Percentiles rank a stretch among this genome's conserved stretches.
Conservation (phyloP, 805 yeast species). For the Saccharomycopsis fermentans region DNA sequence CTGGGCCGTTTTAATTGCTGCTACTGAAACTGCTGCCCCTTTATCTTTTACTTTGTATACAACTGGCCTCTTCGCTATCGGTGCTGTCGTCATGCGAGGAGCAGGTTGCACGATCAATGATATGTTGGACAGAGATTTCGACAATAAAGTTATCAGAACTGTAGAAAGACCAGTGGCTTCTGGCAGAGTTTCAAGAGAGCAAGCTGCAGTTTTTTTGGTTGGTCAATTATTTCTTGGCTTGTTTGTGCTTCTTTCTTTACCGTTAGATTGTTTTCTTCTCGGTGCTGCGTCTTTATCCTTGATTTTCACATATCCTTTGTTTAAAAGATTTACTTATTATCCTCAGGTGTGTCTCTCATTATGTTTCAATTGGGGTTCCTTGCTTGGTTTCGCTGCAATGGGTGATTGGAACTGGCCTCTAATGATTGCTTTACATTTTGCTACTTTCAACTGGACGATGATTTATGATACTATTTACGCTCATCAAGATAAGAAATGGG, state of each 20-base stretch:
- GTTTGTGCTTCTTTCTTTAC: slow-evolving; percentile 60
- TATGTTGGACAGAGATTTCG: slow-evolving; percentile 72
- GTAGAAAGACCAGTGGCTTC: slow-evolving; percentile 89
- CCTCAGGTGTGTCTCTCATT: slow-evolving; percentile 79
- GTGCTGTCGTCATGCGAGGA: slow-evolving; percentile 88
- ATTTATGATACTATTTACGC: slow-evolving; percentile 94
- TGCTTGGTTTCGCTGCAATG: slow-evolving; percentile 93
- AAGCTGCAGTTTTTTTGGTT: slow-evolving; percentile 62
- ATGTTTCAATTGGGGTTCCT: slow-evolving; percentile 90
- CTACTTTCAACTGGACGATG: slow-evolving; percentile 89
- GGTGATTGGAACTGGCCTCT: slow-evolving; percentile 70
- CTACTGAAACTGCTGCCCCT: slow-evolving; percentile 62
- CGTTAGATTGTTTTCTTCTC: slow-evolving; percentile 68
- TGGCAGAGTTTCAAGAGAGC: slow-evolving; percentile 60
- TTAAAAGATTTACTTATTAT: slow-evolving; percentile 90
- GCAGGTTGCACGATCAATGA: slow-evolving; percentile 98
- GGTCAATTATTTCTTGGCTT: slow-evolving; percentile 70
- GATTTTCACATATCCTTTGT: slow-evolving; percentile 82
- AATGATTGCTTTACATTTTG: slow-evolving; percentile 65
- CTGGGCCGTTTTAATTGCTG: slow-evolving; percentile 92
- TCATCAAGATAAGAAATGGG: slow-evolving; percentile 90
- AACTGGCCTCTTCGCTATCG: slow-evolving; percentile 64
- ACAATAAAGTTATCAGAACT: slow-evolving; percentile 78
- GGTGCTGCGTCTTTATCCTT: slow-evolving; percentile 76
- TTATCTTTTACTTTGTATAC: slow-evolving; percentile 49